A percentile compares a stretch with the other conserved stretches of the same genome.
Evolutionary conservation across 192 early-diverging fungal species (phyloP).

Genomic region (Spinellus fusiger): DNA sequence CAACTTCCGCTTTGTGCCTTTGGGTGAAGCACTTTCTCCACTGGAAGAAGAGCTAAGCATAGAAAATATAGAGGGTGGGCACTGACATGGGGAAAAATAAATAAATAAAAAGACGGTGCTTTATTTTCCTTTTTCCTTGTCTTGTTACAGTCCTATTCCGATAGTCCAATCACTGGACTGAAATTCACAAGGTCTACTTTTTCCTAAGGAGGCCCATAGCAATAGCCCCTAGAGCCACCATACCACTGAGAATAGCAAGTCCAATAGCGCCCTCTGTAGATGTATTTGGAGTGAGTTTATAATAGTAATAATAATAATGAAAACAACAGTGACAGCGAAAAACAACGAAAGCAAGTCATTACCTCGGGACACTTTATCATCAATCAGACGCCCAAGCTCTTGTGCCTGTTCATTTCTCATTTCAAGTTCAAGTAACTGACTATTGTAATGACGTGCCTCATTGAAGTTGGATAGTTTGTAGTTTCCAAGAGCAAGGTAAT

Average conservation of each 20-base stretch:
- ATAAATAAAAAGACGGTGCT: background rate
- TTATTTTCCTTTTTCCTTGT: background rate
- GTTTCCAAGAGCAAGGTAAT: slow-evolving; percentile 88
- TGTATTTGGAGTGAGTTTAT: background rate
- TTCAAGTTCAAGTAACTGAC: slow-evolving; percentile 77
- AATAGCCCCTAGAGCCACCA: slow-evolving; percentile 62
- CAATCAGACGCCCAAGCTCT: slow-evolving; percentile 67
- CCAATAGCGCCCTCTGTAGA: slow-evolving; percentile 79
- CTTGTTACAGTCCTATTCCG: background rate
- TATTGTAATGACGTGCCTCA: slow-evolving; percentile 75
- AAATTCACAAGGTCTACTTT: too few relatives aligned
- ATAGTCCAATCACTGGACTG: background rate
- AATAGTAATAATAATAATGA: background rate
- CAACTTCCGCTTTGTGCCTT: background rate
- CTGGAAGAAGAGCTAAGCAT: too few relatives aligned
- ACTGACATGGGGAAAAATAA: too few relatives aligned
- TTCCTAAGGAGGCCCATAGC: slow-evolving; percentile 37
- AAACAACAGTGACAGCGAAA: background rate
- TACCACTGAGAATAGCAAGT: slow-evolving; percentile 80
- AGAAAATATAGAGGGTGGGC: too few relatives aligned
- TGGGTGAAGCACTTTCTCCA: too few relatives aligned
- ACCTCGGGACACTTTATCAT: slow-evolving; percentile 66
- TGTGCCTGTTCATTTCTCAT: slow-evolving; percentile 79
- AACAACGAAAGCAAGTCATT: background rate
- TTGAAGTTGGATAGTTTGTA: slow-evolving; percentile 87